A percentile compares a stretch with the other conserved stretches of the same genome.
Evolutionary conservation across 2,329 filamentous ascomycete species (phyloP).

Genomic region (Ciborinia camelliae): DNA sequence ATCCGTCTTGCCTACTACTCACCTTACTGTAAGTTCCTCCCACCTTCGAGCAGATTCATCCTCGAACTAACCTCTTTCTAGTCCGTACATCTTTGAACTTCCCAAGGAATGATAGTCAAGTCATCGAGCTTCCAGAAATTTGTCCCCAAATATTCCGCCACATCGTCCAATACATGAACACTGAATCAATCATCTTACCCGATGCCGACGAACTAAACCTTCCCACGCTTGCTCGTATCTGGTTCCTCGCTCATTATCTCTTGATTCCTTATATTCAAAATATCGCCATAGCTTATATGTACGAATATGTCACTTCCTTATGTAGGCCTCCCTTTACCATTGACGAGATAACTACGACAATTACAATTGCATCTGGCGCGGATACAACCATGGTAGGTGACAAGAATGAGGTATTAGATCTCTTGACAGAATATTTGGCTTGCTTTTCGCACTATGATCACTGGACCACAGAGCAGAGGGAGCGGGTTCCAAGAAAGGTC

Average conservation of each 20-base stretch:
- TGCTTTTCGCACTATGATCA: not conserved
- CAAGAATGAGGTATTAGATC: not conserved
- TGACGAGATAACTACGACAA: not conserved
- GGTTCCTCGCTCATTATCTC: not conserved
- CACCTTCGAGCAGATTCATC: not conserved
- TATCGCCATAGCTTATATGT: not conserved
- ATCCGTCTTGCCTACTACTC: not conserved
- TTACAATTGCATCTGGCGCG: not conserved
- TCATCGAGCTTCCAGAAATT: not conserved
- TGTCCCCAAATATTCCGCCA: not conserved
- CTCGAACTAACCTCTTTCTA: not conserved
- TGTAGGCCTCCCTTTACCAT: not conserved
- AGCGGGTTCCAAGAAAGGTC: not conserved
- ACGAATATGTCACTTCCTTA: not conserved
- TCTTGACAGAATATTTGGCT: not conserved
- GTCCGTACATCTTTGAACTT: not conserved
- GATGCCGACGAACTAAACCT: not conserved
- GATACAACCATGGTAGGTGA: not conserved
- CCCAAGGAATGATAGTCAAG: not conserved
- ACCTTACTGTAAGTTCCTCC: not conserved
- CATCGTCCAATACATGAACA: slow-evolving; percentile 3
- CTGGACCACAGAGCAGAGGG: not conserved
- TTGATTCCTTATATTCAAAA: not conserved
- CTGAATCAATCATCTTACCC: not conserved
- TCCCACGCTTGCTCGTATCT: not conserved